These are phyloP conservation scores for Royoungia palumana DNA, from an alignment of 768 basidiomycete species.

Conservation along the genomic window DNA sequence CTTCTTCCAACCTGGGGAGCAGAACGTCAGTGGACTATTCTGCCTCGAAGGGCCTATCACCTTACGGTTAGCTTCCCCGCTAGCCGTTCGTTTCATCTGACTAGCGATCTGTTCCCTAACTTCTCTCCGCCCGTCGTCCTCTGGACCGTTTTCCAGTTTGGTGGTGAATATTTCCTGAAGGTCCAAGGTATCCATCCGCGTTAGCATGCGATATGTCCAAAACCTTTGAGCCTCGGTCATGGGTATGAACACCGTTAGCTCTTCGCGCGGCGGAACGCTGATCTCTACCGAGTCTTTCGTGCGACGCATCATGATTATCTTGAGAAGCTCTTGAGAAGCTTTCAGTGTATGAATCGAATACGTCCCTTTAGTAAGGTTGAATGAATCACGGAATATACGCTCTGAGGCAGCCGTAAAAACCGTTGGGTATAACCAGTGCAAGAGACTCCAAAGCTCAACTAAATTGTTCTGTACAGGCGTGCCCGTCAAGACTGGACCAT, in stretches of 20 bases:
- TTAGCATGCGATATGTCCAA: conserved; percentile 57
- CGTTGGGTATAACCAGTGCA: conserved; percentile 54
- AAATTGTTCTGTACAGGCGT: conserved; percentile 72
- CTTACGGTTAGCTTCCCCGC: conserved; percentile 32
- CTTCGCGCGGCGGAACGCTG: conserved; percentile 54
- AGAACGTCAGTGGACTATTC: not conserved
- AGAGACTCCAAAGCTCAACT: conserved; percentile 52
- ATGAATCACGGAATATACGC: conserved; percentile 47
- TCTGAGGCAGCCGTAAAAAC: conserved; percentile 50
- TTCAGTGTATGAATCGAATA: conserved; percentile 50
- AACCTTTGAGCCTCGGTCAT: conserved; percentile 59
- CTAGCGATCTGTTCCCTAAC: conserved; percentile 38
- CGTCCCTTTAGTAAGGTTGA: conserved; percentile 49
- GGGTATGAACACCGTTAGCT: conserved; percentile 54
- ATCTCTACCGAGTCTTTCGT: conserved; percentile 52
- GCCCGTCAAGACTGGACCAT: conserved; percentile 56
- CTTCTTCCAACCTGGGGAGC: conserved; percentile 46
- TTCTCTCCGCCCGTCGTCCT: conserved; percentile 38
- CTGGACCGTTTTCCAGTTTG: conserved; percentile 25
- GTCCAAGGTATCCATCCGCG: conserved; percentile 47
- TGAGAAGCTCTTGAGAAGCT: conserved; percentile 47
- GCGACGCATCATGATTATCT: conserved; percentile 55
- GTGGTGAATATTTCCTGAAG: conserved; percentile 46
- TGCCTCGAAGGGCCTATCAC: not conserved
- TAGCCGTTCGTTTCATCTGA: conserved; percentile 35